Percentiles rank a stretch among this genome's conserved stretches.
These are phyloP conservation scores for Cryptomeria japonica DNA, from an alignment of 75 land plant species.

Conservation along the genomic window DNA sequence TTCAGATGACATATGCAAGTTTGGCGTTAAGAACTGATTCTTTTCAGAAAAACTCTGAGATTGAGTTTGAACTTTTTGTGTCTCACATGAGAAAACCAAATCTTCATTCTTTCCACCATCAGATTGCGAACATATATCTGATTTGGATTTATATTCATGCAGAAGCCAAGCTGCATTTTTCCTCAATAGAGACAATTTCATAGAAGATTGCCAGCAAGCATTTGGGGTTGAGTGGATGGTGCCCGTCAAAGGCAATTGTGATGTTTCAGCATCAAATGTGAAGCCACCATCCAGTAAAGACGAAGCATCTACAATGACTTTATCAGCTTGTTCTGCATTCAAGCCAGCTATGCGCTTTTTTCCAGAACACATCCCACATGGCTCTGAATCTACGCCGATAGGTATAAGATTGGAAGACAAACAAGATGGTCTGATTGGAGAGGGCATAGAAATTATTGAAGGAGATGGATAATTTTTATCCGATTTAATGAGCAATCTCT, in stretches of 20 bases:
- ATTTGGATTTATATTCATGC: background rate
- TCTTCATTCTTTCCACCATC: background rate
- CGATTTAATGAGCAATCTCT: background rate
- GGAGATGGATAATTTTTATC: background rate
- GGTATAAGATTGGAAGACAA: background rate
- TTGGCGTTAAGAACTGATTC: background rate
- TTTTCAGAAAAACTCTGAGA: constrained; percentile 19
- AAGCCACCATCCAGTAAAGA: background rate
- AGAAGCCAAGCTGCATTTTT: constrained; percentile 35
- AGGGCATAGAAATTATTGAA: background rate
- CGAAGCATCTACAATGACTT: background rate
- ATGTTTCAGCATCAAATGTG: constrained; percentile 7
- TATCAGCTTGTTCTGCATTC: background rate
- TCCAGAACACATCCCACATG: constrained; percentile 24
- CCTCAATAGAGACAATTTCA: constrained; percentile 37
- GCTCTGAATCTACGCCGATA: constrained; percentile 1
- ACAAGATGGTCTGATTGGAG: constrained; percentile 2
- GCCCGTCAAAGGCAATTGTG: background rate
- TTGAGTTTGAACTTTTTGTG: constrained; percentile 29
- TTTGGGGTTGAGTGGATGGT: background rate
- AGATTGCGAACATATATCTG: background rate
- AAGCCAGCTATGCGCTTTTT: background rate
- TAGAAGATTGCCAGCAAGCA: constrained; percentile 17
- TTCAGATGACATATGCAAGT: background rate
- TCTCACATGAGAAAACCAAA: constrained; percentile 19